These are phyloP conservation scores for Penicillium nucicola DNA, from an alignment of 495 filamentous ascomycete species.

Conservation along the genomic window DNA sequence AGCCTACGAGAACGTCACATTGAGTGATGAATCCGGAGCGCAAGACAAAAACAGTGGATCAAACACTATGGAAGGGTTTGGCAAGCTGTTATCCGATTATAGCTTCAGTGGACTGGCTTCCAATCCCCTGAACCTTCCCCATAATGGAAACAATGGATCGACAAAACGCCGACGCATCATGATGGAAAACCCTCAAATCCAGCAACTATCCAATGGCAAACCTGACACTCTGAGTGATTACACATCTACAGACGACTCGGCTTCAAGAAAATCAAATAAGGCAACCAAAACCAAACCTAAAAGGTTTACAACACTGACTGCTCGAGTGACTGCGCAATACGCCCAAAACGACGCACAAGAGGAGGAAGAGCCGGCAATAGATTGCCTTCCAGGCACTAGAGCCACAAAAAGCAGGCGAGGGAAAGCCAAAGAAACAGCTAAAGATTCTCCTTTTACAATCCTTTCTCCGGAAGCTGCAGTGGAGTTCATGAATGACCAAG, in stretches of 20 bases:
- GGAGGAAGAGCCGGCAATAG: conserved; percentile 1
- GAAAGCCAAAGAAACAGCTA: conserved; percentile 29
- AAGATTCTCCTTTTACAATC: conserved; percentile 45
- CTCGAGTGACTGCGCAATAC: conserved; percentile 78
- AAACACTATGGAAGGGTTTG: conserved; percentile 12
- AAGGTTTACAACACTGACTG: conserved; percentile 81
- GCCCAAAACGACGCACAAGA: conserved; percentile 11
- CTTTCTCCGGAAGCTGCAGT: conserved; percentile 72
- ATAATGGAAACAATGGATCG: conserved; percentile 17
- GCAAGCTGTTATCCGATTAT: conserved; percentile 31
- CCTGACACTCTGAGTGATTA: conserved; percentile 6
- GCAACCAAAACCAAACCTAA: conserved; percentile 61
- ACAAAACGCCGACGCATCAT: conserved; percentile 45
- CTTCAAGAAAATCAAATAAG: conserved; percentile 22
- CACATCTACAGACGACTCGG: conserved; percentile 6
- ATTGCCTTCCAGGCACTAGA: conserved; percentile 22
- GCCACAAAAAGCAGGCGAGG: conserved; percentile 19
- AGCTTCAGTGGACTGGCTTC: conserved; percentile 25
- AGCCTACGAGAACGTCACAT: neutral
- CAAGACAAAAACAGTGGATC: neutral
- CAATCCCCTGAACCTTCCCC: conserved; percentile 5
- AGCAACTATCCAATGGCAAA: conserved; percentile 11
- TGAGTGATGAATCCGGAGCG: conserved; percentile 7
- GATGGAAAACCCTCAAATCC: conserved; percentile 29
- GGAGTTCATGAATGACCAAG: conserved; percentile 65